Evolutionary conservation across 2,329 filamentous ascomycete species (phyloP), one percentile per base, ranked within the genome.

Genomic region (Nemania bipapillata): DNA sequence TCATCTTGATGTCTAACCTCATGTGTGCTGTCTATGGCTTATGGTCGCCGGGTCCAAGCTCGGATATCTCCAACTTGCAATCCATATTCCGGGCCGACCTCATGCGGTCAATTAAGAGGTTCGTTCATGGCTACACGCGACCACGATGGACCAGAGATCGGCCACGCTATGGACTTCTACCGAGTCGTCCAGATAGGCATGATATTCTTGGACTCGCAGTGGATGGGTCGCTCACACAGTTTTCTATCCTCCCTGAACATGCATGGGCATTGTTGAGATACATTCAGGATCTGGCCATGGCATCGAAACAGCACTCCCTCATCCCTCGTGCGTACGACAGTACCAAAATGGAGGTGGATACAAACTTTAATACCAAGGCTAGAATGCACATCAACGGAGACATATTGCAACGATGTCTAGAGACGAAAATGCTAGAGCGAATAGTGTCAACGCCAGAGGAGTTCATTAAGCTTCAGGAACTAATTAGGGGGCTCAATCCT

Each of bases 251-350:
- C 0, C 82, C 85, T 9, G 75, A 86, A 20, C 79, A 86, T 1
- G 86, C 90, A 7, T 92, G 91, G 87, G 84, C 85, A 6, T 83
- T 97, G 3, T 83, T 98, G 4, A 86, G 86, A 65, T 89, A 95
- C 70, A 77, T 97, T 1, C 90, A 96, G 75, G 90, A 91, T 66
- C 77, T 96, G 55, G 89, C 87, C 30, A 78, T 85, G 54, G 78
- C 80, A 28, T 86, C 84, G 28, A 74, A 78, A 6, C 71, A 76
- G 3, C 78, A 89, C 12, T 88, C 84, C 11, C 22, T 37, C 17
- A 4, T 65, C 9, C 20, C 59, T 12, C n/a, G 30, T 9, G 37
- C 9, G 7, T 17, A 56, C 24, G 54, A 49, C 7, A 42, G 20
- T 35, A 12, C 30, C 3, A 65, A 69, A 9, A 71, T 70, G 8